Conservation (phyloP, 805 yeast species). For the Lipomyces starkeyi region DNA sequence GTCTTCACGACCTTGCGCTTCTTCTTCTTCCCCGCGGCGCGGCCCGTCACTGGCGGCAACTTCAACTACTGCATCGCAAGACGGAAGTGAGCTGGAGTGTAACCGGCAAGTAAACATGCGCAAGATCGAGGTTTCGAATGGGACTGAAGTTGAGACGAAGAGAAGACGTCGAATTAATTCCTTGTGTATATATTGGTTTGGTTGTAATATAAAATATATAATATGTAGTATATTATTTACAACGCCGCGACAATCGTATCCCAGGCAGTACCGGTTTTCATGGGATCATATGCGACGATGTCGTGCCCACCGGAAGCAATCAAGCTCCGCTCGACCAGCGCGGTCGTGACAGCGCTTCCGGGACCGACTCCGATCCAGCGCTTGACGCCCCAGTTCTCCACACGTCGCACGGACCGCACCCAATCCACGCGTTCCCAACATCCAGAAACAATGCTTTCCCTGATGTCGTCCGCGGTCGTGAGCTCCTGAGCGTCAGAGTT, state of each 20-base stretch:
- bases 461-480: slow-evolving; percentile 13
- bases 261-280: background rate
- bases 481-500: slow-evolving; percentile 21
- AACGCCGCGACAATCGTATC: background rate
- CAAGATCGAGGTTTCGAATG: slow-evolving; percentile 20
- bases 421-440: slow-evolving; percentile 35
- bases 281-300: background rate
- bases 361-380: slow-evolving; percentile 30
- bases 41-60: slow-evolving; percentile 42
- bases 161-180: too few species aligned
- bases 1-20: slow-evolving; percentile 37
- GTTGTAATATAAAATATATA: too few species aligned
- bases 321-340: slow-evolving; percentile 12
- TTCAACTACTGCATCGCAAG: slow-evolving; percentile 42
- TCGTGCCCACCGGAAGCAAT: background rate
- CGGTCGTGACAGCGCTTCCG: slow-evolving; percentile 29
- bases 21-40: slow-evolving; percentile 42
- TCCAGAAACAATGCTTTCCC: slow-evolving; percentile 23
- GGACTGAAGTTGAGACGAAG: slow-evolving; percentile 9
- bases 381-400: slow-evolving; percentile 1
- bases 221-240: too few species aligned
- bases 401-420: slow-evolving; percentile 22
- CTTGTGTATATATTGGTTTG: too few species aligned
- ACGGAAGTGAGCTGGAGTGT: slow-evolving; percentile 25
- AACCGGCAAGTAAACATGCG: slow-evolving; percentile 34